phyloP scores from a whole-genome alignment of 1,284 basidiomycete species.

The Tranzscheliella williamsii region DNA sequence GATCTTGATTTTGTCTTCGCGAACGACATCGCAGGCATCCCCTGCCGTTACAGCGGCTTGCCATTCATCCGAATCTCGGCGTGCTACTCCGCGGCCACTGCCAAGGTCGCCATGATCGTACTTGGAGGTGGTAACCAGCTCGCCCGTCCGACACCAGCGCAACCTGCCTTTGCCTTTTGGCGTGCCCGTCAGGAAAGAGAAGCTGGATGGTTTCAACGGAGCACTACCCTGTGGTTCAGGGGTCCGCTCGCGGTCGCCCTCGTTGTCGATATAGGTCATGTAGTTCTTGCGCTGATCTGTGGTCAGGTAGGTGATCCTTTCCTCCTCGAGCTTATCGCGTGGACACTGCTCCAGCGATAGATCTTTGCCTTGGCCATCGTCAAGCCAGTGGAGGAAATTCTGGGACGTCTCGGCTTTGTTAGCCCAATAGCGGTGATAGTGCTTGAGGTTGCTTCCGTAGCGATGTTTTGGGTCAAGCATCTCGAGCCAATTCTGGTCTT shows the following conservation, averaged over 20 bases:
- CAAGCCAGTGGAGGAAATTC: constrained; percentile 67
- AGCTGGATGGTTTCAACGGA: background rate
- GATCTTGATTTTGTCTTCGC: constrained; percentile 42
- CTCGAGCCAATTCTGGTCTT: constrained; percentile 42
- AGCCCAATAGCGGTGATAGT: constrained; percentile 41
- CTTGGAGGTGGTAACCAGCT: constrained; percentile 63
- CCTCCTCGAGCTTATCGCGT: constrained; percentile 71
- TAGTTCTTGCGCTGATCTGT: constrained; percentile 74
- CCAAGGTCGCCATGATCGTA: constrained; percentile 46
- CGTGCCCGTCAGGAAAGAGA: background rate
- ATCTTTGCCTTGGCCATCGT: constrained; percentile 71
- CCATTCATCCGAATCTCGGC: constrained; percentile 27
- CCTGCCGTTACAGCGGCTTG: constrained; percentile 20
- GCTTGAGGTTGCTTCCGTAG: constrained; percentile 47
- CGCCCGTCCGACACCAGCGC: constrained; percentile 71
- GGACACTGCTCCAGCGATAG: constrained; percentile 71
- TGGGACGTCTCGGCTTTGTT: constrained; percentile 27
- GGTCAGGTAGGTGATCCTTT: constrained; percentile 61
- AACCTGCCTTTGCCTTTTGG: constrained; percentile 65
- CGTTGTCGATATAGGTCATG: constrained; percentile 66
- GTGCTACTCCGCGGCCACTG: constrained; percentile 50
- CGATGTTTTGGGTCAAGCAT: constrained; percentile 42
- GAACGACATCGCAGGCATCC: constrained; percentile 22
- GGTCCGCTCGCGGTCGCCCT: background rate
- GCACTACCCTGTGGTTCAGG: background rate